Evolutionary conservation across 164 flowering plant species (phyloP).

Genomic region (Berberis thunbergii): DNA sequence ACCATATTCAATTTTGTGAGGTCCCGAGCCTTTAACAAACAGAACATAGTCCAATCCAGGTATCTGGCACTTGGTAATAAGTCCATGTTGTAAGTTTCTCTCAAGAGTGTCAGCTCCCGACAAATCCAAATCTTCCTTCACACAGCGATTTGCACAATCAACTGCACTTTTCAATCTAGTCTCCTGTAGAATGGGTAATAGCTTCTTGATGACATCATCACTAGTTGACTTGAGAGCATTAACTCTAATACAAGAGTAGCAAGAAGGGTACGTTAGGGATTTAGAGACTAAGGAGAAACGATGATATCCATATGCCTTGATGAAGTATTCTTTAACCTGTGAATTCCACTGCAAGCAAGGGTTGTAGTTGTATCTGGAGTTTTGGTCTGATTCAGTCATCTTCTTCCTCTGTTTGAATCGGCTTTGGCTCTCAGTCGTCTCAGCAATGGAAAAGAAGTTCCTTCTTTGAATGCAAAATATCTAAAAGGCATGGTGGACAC

Average conservation of each 20-base stretch:
- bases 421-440: too few species aligned
- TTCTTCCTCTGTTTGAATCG: too few species aligned
- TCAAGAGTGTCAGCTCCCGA: conserved; percentile 9
- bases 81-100: conserved; percentile 8
- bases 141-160: conserved; percentile 1
- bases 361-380: conserved; percentile 41
- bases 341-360: conserved; percentile 71
- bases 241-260: conserved; percentile 88
- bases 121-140: conserved; percentile 1
- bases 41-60: conserved; percentile 82
- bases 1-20: conserved; percentile 54
- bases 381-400: too few species aligned
- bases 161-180: conserved; percentile 7
- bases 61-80: conserved; percentile 53
- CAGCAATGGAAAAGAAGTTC: too few species aligned
- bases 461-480: too few species aligned
- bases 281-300: conserved; percentile 62
- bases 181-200: conserved; percentile 26
- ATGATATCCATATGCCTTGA: conserved; percentile 67
- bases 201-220: conserved; percentile 61
- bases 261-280: conserved; percentile 82
- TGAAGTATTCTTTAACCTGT: conserved; percentile 60
- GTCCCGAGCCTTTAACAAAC: conserved; percentile 81
- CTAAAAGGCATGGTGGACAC: too few species aligned
- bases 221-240: conserved; percentile 63